Percentiles rank a stretch among this genome's conserved stretches.
Evolutionary conservation across 202 grass and related monocot genomes (phyloP).

Genomic region (Panicum hallii): DNA sequence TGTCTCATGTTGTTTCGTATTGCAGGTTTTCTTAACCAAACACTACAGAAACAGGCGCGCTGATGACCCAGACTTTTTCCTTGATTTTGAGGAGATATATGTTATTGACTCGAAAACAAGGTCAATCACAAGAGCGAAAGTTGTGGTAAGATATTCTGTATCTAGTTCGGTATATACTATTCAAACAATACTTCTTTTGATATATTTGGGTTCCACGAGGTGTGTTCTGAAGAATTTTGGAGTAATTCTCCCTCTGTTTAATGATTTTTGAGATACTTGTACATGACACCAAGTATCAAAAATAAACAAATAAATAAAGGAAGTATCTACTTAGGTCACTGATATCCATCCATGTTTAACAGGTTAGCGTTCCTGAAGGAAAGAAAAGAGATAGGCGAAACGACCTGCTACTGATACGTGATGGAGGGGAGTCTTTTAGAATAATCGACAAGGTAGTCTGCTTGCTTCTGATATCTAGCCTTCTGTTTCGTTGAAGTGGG

Average conservation of each 20-base stretch:
- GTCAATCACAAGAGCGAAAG: constrained; percentile 87
- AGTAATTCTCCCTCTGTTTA: background rate
- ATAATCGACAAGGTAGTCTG: constrained; percentile 69
- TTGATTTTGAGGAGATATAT: constrained; percentile 99
- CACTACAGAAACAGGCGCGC: constrained; percentile 83
- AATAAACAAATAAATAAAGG: background rate
- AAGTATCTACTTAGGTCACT: background rate
- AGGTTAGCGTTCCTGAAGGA: constrained; percentile 81
- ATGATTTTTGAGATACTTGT: background rate
- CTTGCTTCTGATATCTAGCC: constrained; percentile 18
- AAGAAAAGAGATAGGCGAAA: constrained; percentile 74
- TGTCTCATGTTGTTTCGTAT: constrained; percentile 11
- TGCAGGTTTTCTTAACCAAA: constrained; percentile 93
- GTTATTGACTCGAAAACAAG: constrained; percentile 93
- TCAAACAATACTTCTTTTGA: background rate
- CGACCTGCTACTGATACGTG: constrained; percentile 78
- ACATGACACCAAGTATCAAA: background rate
- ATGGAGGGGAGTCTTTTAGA: constrained; percentile 77
- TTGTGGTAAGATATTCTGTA: constrained; percentile 64
- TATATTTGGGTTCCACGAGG: background rate
- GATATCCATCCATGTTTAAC: constrained; percentile 30
- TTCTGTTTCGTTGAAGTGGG: background rate
- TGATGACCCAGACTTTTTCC: constrained; percentile 77
- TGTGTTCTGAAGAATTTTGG: background rate
- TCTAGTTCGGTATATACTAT: background rate